These are phyloP conservation scores for Ceratobasidium sp. DNA, from an alignment of 1,284 basidiomycete genomes.

Conservation along the genomic window DNA sequence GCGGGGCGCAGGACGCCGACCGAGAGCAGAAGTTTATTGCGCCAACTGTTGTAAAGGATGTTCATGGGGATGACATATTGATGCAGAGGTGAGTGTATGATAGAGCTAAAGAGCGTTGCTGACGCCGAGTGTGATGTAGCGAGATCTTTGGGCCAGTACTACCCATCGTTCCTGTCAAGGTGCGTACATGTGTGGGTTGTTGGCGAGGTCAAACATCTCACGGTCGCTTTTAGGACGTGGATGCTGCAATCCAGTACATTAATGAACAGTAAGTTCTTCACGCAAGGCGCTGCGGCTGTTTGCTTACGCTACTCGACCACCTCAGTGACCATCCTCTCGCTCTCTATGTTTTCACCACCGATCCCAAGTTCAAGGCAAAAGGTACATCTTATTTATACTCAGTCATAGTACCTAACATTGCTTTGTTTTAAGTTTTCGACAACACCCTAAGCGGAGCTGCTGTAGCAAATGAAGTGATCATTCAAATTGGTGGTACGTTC, in stretches of 20 bases:
- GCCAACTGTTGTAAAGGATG: conserved; percentile 60
- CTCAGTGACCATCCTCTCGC: conserved; percentile 65
- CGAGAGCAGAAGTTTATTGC: conserved; percentile 55
- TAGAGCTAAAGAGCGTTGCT: conserved; percentile 4
- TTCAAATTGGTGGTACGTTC: conserved; percentile 62
- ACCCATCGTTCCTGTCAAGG: conserved; percentile 66
- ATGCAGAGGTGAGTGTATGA: conserved; percentile 59
- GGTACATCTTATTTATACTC: conserved; percentile 52
- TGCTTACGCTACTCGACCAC: neutral
- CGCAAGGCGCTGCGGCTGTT: neutral
- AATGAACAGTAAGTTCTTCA: conserved; percentile 54
- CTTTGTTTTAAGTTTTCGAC: conserved; percentile 59
- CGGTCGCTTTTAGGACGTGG: conserved; percentile 49
- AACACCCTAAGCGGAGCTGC: conserved; percentile 72
- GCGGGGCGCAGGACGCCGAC: conserved; percentile 57
- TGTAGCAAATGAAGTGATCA: conserved; percentile 68
- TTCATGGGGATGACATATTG: conserved; percentile 59
- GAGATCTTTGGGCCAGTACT: conserved; percentile 75
- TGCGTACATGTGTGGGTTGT: conserved; percentile 42
- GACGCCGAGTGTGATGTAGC: conserved; percentile 49
- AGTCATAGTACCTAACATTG: neutral
- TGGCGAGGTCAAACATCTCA: neutral
- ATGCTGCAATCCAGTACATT: conserved; percentile 62
- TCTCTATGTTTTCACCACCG: conserved; percentile 75
- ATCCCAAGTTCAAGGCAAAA: conserved; percentile 65